Evolutionary conservation across 192 early-diverging fungal genomes (phyloP), one percentile per base, ranked within the genome.

Genomic region (Kappamyces sp.): DNA sequence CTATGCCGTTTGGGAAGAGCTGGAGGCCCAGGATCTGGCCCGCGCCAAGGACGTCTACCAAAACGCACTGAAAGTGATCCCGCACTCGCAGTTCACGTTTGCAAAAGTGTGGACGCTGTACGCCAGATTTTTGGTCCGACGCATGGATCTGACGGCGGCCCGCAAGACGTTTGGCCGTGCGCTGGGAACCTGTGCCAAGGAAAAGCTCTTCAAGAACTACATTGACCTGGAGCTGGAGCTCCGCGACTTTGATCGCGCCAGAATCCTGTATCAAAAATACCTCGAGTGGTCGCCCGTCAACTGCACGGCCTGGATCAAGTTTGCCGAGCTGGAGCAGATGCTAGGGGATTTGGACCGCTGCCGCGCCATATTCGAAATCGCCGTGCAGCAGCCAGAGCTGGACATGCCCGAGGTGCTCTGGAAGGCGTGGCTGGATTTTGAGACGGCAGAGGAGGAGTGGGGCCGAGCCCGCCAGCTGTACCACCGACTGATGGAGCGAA

Each of bases 331-430:
- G 33, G 97, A 99, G 64, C 64, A 66, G 6, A 81, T 84, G 55
- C 62, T 99, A 47, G 90, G 90, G 47, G 97, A 99, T 58, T 67
- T 68, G 12, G 93, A 97, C 1, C 76, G 94, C 36, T 75, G 80
- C 1, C 77, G 87, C 42, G 97, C 88, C 38, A 84, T 99, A 34
- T 93, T 95, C 73, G 90, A 94, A 49, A 73, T 98, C 58, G 95
- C 93, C 2, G 78, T 98, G 37, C 73, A 79, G 43, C 97, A 99
- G 70, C 86, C 86, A 0, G 81, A 77, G 10, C 66, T 99, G 60
- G 94, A 99, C 60, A 96, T 98, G 95, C 97, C 97, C 37, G 97
- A 99, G 65, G 82, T 98, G 10, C 68, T 99, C 47, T 99, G 97
- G 97, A 99, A 97, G 71, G 86, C 90, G 0, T 99, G 90, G 66